Evolutionary conservation across 805 yeast genomes (phyloP).

Genomic region (Teunomyces barrocoloradensis): DNA sequence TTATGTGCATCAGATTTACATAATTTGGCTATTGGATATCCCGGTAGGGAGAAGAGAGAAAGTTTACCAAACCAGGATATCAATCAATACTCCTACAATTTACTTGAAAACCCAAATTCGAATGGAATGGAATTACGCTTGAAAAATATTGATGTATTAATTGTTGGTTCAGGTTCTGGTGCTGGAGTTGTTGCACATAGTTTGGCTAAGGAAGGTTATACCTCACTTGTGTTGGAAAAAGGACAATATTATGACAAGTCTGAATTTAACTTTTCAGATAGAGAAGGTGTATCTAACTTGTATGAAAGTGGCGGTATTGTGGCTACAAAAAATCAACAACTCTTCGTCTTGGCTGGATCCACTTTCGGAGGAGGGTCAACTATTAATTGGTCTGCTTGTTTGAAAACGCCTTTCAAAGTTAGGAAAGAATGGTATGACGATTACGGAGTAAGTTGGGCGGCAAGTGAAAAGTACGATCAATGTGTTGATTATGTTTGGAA

Average conservation of each 20-base stretch:
- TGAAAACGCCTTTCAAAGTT: constrained; percentile 48
- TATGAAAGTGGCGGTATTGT: constrained; percentile 42
- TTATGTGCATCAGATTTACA: constrained; percentile 31
- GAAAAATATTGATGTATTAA: constrained; percentile 42
- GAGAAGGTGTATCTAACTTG: constrained; percentile 30
- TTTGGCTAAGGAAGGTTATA: constrained; percentile 41
- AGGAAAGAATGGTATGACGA: constrained; percentile 51
- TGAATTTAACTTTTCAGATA: constrained; percentile 37
- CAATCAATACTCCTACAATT: constrained; percentile 18
- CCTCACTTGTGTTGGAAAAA: constrained; percentile 48
- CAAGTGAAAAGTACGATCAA: constrained; percentile 38
- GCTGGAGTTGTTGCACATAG: constrained; percentile 53
- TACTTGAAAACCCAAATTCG: constrained; percentile 28
- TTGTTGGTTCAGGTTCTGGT: constrained; percentile 54
- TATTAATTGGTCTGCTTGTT: constrained; percentile 56
- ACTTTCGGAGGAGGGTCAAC: constrained; percentile 60
- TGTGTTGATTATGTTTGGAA: constrained; percentile 46
- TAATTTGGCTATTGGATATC: constrained; percentile 37
- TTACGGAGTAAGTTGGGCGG: constrained; percentile 47
- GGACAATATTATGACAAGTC: constrained; percentile 40
- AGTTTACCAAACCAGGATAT: constrained; percentile 20
- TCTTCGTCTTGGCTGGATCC: constrained; percentile 46
- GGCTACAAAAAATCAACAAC: constrained; percentile 30
- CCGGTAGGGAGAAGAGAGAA: constrained; percentile 30
- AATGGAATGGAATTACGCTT: constrained; percentile 30